Evolutionary conservation across 345 rosid genomes (phyloP).

Genomic region (Cardamine resedifolia): DNA sequence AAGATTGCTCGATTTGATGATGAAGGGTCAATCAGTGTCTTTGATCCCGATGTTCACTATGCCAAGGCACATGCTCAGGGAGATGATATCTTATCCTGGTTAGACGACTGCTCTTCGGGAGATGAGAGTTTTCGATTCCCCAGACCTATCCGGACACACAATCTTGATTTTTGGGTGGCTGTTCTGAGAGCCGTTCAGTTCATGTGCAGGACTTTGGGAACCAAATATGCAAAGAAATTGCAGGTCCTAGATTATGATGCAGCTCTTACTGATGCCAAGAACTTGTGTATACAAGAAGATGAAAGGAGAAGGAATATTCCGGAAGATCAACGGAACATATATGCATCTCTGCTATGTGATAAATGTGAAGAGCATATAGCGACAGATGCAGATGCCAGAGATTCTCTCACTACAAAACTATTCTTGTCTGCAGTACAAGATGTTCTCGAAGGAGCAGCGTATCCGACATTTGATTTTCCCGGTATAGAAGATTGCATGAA

Average conservation of each 20-base stretch:
- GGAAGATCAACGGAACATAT: neutral
- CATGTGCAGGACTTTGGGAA: conserved; percentile 1
- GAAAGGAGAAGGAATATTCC: conserved; percentile 1
- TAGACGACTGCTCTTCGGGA: neutral
- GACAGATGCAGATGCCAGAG: neutral
- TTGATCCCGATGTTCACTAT: neutral
- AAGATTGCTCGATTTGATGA: conserved; percentile 1
- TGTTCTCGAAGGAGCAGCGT: neutral
- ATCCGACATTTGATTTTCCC: neutral
- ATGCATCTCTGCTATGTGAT: conserved; percentile 10
- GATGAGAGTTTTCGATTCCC: neutral
- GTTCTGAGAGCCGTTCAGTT: conserved; percentile 13
- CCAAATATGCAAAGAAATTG: conserved; percentile 1
- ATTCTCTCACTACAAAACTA: neutral
- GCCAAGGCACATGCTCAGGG: conserved; percentile 9
- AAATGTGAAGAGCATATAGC: neutral
- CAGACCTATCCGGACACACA: conserved; percentile 1
- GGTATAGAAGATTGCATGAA: neutral
- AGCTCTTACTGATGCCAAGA: neutral
- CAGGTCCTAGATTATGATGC: neutral
- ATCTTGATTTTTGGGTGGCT: conserved; percentile 22
- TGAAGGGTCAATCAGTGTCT: conserved; percentile 8
- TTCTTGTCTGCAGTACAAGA: conserved; percentile 8
- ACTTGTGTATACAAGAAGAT: neutral
- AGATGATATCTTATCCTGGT: conserved; percentile 10